Evolutionary conservation across 2,329 filamentous ascomycete genomes (phyloP).

Genomic region (Penicillium occitanis): DNA sequence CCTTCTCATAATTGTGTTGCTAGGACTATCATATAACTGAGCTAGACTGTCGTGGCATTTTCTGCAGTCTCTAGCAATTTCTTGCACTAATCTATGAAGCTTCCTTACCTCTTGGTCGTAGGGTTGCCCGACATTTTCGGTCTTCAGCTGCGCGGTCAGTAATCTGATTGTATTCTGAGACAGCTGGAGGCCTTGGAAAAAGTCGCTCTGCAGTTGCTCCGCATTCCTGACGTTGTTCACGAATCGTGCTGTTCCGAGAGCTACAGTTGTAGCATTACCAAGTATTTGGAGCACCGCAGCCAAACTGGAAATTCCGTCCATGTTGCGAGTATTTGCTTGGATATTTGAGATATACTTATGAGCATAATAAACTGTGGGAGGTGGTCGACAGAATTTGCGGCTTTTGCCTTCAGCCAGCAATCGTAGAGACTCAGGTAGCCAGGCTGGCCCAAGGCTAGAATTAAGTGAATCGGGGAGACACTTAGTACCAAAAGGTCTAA

Average conservation of each 20-base stretch:
- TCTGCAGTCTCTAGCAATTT: not conserved
- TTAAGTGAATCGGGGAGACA: not conserved
- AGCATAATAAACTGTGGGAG: too few species aligned
- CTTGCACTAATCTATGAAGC: not conserved
- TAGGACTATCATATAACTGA: not conserved
- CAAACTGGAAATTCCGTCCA: not conserved
- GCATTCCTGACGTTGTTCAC: constrained; percentile 4
- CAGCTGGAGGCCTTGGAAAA: not conserved
- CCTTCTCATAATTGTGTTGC: not conserved
- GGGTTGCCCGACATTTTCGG: not conserved
- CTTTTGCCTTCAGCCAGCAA: not conserved
- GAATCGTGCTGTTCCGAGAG: not conserved
- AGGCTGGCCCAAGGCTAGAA: not conserved
- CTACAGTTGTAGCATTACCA: not conserved
- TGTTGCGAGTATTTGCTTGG: not conserved
- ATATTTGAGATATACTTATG: too few species aligned
- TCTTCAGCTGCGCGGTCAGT: not conserved
- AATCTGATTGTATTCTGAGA: not conserved
- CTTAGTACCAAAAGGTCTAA: too few species aligned
- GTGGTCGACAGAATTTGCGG: not conserved
- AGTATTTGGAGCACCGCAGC: constrained; percentile 10
- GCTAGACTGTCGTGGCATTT: not conserved
- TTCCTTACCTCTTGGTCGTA: not conserved
- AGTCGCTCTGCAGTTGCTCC: not conserved
- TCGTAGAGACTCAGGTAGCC: not conserved